A percentile compares a stretch with the other conserved stretches of the same genome.
Evolutionary conservation across 2,329 filamentous ascomycete species (phyloP).

Genomic region (Diplodia sapinea): DNA sequence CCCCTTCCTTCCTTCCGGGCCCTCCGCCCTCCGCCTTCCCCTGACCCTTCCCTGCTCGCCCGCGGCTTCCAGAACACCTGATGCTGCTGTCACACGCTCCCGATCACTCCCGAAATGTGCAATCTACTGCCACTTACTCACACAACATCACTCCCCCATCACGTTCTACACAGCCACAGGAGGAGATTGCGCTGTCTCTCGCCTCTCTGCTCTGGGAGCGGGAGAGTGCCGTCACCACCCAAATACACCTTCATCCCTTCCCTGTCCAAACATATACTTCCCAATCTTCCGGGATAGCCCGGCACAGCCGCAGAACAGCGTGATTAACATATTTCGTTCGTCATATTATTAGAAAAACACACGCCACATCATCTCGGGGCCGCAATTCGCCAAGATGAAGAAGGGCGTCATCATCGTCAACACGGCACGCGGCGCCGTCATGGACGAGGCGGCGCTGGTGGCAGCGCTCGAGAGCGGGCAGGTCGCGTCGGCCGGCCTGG

Average conservation of each 20-base stretch:
- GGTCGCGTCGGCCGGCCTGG: slow-evolving; percentile 74
- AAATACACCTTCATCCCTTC: slow-evolving; percentile 11
- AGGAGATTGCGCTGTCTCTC: slow-evolving; percentile 24
- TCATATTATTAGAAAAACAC: slow-evolving; percentile 62
- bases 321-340: neutral
- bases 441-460: slow-evolving; percentile 81
- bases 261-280: slow-evolving; percentile 16
- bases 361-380: slow-evolving; percentile 73
- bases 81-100: slow-evolving; percentile 13
- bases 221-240: slow-evolving; percentile 9
- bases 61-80: slow-evolving; percentile 16
- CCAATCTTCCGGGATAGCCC: neutral
- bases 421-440: slow-evolving; percentile 80
- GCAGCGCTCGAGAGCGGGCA: slow-evolving; percentile 71
- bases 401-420: slow-evolving; percentile 77
- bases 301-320: neutral
- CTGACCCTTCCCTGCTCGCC: slow-evolving; percentile 4
- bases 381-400: slow-evolving; percentile 79
- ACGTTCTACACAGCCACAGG: slow-evolving; percentile 22
- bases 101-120: slow-evolving; percentile 23
- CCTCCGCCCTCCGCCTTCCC: slow-evolving; percentile 1
- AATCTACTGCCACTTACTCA: slow-evolving; percentile 26
- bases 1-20: slow-evolving; percentile 7
- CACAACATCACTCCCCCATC: slow-evolving; percentile 2
- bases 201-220: neutral